phyloP scores from a whole-genome alignment of 2,329 filamentous ascomycete species.

The Knufia fluminis region DNA sequence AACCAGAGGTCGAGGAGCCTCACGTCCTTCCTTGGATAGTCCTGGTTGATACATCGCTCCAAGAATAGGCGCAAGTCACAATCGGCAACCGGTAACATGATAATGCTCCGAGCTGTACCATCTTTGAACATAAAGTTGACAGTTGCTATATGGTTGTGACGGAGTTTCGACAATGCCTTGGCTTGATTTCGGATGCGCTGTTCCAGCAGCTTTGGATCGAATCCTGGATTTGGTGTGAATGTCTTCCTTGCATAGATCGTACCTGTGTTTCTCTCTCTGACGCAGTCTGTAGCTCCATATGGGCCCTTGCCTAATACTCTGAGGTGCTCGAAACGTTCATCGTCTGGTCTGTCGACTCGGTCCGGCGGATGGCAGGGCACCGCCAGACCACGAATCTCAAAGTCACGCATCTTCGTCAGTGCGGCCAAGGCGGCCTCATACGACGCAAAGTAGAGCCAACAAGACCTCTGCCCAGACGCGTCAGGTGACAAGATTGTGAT shows the following conservation, averaged over 20 bases:
- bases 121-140: slow-evolving; percentile 29
- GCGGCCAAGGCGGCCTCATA: background rate
- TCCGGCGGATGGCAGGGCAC: background rate
- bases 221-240: slow-evolving; percentile 12
- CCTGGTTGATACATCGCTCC: background rate
- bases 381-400: background rate
- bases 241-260: slow-evolving; percentile 27
- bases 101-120: slow-evolving; percentile 23
- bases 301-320: slow-evolving; percentile 19
- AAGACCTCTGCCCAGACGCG: background rate
- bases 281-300: slow-evolving; percentile 21
- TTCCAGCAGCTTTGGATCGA: slow-evolving; percentile 15
- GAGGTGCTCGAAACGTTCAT: slow-evolving; percentile 13
- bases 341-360: too few relatives aligned
- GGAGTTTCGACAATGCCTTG: slow-evolving; percentile 24
- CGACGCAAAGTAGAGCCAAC: background rate
- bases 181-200: slow-evolving; percentile 24
- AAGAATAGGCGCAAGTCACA: slow-evolving; percentile 18
- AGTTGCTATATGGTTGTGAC: slow-evolving; percentile 25
- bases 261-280: slow-evolving; percentile 20
- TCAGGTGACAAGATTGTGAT: background rate
- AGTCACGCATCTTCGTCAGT: background rate
- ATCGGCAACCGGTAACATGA: slow-evolving; percentile 25
- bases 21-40: background rate
- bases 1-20: slow-evolving; percentile 9